Base-by-base conservation (phyloP, 768 basidiomycete genomes). In the Psilocybe cyanescens region DNA sequence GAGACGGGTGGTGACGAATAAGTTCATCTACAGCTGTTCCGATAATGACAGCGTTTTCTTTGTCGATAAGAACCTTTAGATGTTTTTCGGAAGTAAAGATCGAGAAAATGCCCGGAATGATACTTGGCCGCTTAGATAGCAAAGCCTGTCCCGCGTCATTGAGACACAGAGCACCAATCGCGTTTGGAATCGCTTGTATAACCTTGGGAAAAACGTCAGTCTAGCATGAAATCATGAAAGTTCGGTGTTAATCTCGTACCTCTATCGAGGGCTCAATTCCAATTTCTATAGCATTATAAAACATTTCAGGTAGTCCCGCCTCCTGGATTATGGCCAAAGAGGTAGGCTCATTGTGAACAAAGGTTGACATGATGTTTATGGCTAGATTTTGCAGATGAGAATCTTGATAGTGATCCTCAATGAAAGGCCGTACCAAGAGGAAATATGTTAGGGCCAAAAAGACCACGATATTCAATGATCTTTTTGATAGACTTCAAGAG, bases 271-370 rank as follows among this genome's bases (percentile, higher is more conserved):
- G 86, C 65, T 97, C 95, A 45, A 97, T 82, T 3, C 90, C 92
- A 37, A 81, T 79, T 75, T 97, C 94, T 47, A 99, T 86, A 3
- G 91, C 85, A 59, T 84, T 83, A 75, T 95, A 99, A 68, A 99
- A 94, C 0, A 87, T 83, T 68, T 95, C 92, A 0, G 97, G 97
- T 3, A 99, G 75, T 4, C 90, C 87, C 29, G 88, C 84, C 74
- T 99, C 97, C 75, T 99, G 97, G 19, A 99, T 91, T 57, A 97
- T 89, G 2, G 87, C 79, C 59, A 99, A 78, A 14, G 94, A 97
- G 0, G 96, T 98, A 6, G 97, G 97, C 73, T 99, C 97, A 65
- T 99, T 99, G 79, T 99, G 97, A 8, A 99, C 89, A 75, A 98
- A 98, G 0, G 95, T 95, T 12, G 95, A 88, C 89, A 97, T 94